These are phyloP conservation scores for Fusarium fujikuroi DNA, from an alignment of 2,329 filamentous ascomycete species.

Conservation along the genomic window DNA sequence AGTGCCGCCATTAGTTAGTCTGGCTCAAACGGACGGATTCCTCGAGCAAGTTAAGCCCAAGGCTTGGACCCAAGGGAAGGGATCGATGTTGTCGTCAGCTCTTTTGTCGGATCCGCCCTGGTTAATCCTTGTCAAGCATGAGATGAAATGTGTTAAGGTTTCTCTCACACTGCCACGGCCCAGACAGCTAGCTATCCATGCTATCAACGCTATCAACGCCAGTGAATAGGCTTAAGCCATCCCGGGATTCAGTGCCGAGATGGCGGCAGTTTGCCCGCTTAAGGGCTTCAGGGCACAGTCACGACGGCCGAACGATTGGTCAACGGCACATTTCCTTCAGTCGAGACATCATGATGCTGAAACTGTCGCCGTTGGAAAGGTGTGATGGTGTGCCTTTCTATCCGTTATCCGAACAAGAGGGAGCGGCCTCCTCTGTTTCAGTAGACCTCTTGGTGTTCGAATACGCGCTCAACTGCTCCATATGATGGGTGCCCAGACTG, in stretches of 20 bases:
- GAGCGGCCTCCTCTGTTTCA: conserved; percentile 6
- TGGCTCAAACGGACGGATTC: background rate
- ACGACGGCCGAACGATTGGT: conserved; percentile 7
- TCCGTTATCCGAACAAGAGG: background rate
- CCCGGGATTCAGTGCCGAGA: conserved; percentile 2
- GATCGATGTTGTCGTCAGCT: conserved; percentile 18
- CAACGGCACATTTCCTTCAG: background rate
- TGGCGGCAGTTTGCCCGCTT: background rate
- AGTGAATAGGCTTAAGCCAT: background rate
- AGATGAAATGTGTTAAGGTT: conserved; percentile 28
- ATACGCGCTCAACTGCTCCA: conserved; percentile 3
- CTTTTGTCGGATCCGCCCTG: conserved; percentile 21
- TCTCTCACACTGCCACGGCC: conserved; percentile 21
- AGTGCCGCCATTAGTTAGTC: conserved; percentile 24
- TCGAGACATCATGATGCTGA: conserved; percentile 18
- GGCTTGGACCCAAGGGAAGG: background rate
- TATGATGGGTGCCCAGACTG: background rate
- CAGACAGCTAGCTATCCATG: background rate
- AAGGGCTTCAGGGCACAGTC: background rate
- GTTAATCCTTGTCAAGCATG: conserved; percentile 3
- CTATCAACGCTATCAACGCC: background rate
- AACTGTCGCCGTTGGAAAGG: conserved; percentile 8
- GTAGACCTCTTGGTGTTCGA: background rate
- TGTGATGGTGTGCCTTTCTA: background rate
- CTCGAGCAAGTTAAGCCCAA: background rate